Percentiles rank a stretch among this genome's conserved stretches.
Conservation (phyloP, 352 stramenopile species). For the Globisporangium paroecandrum region DNA sequence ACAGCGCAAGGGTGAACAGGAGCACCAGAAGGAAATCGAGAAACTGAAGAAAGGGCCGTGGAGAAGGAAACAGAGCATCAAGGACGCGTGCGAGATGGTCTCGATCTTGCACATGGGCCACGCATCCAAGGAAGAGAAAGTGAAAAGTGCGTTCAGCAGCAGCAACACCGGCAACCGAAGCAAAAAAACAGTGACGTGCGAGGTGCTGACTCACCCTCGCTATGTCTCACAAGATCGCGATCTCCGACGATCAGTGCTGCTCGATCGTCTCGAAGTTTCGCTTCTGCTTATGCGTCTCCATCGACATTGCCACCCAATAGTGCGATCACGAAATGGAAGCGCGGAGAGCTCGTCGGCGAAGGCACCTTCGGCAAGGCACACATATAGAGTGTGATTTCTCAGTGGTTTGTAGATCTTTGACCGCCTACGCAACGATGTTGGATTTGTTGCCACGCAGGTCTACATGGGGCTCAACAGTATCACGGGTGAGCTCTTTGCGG, state of each 20-base stretch:
- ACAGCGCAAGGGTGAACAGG: background rate
- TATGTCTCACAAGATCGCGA: conserved; percentile 10
- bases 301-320: conserved; percentile 21
- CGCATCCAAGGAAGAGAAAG: conserved; percentile 7
- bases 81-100: conserved; percentile 30
- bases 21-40: background rate
- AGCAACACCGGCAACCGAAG: conserved; percentile 1
- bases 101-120: conserved; percentile 34
- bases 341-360: conserved; percentile 92
- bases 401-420: background rate
- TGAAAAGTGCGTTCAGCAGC: conserved; percentile 18
- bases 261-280: conserved; percentile 6
- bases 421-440: background rate
- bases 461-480: conserved; percentile 93
- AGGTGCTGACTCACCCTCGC: background rate
- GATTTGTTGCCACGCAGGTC: conserved; percentile 37
- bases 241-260: conserved; percentile 18
- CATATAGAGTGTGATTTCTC: background rate
- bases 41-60: conserved; percentile 5
- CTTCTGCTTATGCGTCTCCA: background rate
- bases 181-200: conserved; percentile 2
- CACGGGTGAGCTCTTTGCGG: conserved; percentile 89
- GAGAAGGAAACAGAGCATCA: conserved; percentile 17
- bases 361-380: conserved; percentile 88
- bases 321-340: conserved; percentile 84